phyloP scores from a whole-genome alignment of 2,329 filamentous ascomycete species.

The Calonectria multiphialidica region DNA sequence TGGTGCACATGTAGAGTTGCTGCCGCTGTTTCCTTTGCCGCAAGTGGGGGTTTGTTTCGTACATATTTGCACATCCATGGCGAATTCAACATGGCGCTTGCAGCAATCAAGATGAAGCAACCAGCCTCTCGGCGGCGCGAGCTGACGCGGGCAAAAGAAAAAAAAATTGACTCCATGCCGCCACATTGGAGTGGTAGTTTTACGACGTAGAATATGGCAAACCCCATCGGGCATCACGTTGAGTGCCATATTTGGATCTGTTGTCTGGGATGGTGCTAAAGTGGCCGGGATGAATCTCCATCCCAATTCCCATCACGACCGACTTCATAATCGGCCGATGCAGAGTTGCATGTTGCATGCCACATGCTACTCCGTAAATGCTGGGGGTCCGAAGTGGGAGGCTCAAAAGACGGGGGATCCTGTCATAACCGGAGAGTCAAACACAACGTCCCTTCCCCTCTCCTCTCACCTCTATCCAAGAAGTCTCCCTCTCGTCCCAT shows the following conservation, averaged over 20 bases:
- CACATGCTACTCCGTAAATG: not conserved
- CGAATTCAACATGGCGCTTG: conserved; percentile 1
- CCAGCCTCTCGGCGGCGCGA: not conserved
- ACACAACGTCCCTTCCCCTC: not conserved
- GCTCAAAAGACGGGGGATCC: not conserved
- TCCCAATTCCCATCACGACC: not conserved
- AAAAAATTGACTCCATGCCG: not conserved
- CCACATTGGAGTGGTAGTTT: not conserved
- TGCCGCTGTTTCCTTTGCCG: not conserved
- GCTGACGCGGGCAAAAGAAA: not conserved
- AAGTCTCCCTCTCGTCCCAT: not conserved
- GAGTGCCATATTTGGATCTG: not conserved
- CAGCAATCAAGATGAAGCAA: not conserved
- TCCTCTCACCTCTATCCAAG: not conserved
- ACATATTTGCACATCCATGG: conserved; percentile 9
- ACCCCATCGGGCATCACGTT: not conserved
- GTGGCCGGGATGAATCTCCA: not conserved
- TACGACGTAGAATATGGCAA: conserved; percentile 5
- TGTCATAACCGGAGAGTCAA: not conserved
- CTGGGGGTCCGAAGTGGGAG: not conserved
- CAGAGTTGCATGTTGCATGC: conserved; percentile 12
- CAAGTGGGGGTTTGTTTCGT: conserved; percentile 16
- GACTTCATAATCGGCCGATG: conserved; percentile 7
- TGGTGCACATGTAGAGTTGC: conserved; percentile 18
- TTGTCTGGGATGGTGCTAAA: not conserved